Conservation (phyloP, 331 rosid species). For the Acacia concinna region DNA sequence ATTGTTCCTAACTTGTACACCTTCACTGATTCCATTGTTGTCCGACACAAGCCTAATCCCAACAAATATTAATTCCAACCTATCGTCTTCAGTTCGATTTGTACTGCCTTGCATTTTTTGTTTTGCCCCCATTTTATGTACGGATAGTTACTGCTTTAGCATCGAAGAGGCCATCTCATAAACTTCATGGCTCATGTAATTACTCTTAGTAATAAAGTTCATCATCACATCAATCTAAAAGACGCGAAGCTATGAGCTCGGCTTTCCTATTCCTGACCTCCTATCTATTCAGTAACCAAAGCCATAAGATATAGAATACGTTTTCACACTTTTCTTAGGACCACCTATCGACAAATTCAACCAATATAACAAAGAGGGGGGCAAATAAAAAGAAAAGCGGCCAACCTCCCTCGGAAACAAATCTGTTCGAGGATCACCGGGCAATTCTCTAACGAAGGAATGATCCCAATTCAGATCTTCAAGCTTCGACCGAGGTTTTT, state of each 20-base stretch:
- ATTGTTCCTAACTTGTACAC: neutral
- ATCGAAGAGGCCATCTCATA: neutral
- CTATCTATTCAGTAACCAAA: neutral
- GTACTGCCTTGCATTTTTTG: neutral
- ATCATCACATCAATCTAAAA: neutral
- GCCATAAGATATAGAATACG: neutral
- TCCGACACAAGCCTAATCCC: neutral
- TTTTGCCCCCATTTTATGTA: neutral
- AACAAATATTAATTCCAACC: neutral
- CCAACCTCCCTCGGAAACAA: constrained; percentile 73
- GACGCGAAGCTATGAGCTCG: neutral
- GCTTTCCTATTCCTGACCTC: constrained; percentile 14
- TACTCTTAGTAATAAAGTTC: neutral
- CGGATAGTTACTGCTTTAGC: neutral
- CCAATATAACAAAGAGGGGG: neutral
- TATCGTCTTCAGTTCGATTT: neutral
- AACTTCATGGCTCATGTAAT: neutral
- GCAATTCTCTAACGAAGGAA: constrained; percentile 71
- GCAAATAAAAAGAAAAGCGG: neutral
- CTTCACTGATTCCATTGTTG: neutral
- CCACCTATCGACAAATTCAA: neutral
- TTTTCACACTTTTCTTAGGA: neutral
- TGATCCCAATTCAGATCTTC: constrained; percentile 92
- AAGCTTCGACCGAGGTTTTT: constrained; percentile 39
- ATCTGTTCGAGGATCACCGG: constrained; percentile 81